Base-by-base conservation (phyloP, 192 early-diverging fungal species). In the Coemansia sp. region DNA sequence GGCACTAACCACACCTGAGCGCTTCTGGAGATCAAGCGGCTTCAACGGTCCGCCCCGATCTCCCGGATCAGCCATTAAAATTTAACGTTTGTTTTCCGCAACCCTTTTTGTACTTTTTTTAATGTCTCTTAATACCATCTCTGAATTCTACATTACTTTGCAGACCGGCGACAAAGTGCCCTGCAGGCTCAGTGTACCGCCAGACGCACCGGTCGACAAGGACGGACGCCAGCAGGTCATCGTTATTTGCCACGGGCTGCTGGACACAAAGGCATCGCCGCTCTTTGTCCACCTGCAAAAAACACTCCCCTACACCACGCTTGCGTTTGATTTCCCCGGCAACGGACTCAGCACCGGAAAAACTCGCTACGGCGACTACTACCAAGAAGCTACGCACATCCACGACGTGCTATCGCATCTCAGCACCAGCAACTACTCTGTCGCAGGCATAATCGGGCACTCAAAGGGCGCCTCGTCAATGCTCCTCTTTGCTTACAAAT, bases 251-350 rank as follows among this genome's bases (percentile, higher is more conserved):
- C 83, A 85, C 47, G 83, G 83, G 9, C 64, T 85, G 49, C 55
- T 82, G 24, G 80, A 81, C 48, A 80, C 67, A 12, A 67, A 71
- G 34, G 50, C 77, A 19, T 59, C 76, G 4, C 61, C 67, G 9
- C 55, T 73, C 34, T 57, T 78, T 24, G 48, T 13, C 0, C 21
- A 42, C 14, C 34, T 85, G 22, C 69, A 76, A 15, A 17, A 37
- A 9, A 37, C 54, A 4, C 62, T 71, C 25, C 52, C 62, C 9
- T 62, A 71, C n/a, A 53, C 66, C 3, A 65, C 72, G 4, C 42
- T 82, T 3, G 55, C 73, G 18, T 77, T 85, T 44, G 84, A 85
- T 45, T 85, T 83, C 49, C 82, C 65, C 21, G 84, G 84, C 18
- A 84, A 81, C 61, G 84, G 84, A 3, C 55, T 53, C 19, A 83